A percentile compares a stretch with the other conserved stretches of the same genome.
Evolutionary conservation across 148 eudicot genomes (phyloP).

Genomic region (Bassia scoparia): DNA sequence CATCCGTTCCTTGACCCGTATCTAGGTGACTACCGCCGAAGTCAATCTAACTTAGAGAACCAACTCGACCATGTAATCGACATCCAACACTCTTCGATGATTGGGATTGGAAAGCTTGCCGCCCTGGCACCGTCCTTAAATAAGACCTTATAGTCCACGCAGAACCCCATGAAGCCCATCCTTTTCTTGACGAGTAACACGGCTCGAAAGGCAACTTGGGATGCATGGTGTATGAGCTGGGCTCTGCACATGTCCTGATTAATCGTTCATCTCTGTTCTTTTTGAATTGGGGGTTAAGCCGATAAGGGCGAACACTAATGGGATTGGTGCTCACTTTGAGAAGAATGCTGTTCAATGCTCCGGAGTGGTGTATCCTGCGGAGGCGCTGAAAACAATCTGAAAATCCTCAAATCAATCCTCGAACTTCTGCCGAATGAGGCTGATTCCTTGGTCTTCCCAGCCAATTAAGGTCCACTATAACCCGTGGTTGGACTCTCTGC

Average conservation of each 20-base stretch:
- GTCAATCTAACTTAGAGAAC: background rate
- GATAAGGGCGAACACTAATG: background rate
- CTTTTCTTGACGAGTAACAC: background rate
- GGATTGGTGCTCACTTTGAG: background rate
- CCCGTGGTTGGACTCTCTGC: background rate
- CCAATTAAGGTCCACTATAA: background rate
- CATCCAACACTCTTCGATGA: background rate
- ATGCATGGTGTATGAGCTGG: background rate
- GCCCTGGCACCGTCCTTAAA: background rate
- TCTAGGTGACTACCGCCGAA: background rate
- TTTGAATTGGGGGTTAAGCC: background rate
- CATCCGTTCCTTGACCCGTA: background rate
- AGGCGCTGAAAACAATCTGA: background rate
- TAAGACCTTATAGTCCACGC: background rate
- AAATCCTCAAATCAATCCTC: no score
- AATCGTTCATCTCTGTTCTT: background rate
- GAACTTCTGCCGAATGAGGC: no score
- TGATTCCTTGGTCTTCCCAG: no score
- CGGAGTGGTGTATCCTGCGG: background rate
- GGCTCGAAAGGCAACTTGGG: background rate
- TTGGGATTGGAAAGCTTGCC: background rate
- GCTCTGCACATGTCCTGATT: background rate
- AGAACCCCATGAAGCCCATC: background rate
- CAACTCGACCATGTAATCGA: background rate
- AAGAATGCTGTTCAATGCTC: background rate